phyloP scores from a whole-genome alignment of 495 filamentous ascomycete genomes.

The Letharia columbiana region DNA sequence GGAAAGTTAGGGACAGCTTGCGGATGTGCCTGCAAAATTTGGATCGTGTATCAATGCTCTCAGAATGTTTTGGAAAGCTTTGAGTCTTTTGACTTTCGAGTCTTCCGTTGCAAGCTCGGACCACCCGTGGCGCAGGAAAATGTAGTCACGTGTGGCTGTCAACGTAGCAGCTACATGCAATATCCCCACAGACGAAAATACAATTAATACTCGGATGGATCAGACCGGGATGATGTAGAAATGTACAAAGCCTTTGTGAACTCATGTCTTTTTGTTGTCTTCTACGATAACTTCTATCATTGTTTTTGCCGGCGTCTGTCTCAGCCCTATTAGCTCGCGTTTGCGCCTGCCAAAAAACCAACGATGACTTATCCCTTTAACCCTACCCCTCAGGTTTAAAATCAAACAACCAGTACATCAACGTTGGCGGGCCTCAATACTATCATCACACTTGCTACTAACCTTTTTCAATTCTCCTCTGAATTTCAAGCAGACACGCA shows the following conservation, averaged over 20 bases:
- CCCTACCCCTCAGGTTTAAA: constrained; percentile 18
- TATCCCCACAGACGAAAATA: neutral
- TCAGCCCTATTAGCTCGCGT: constrained; percentile 14
- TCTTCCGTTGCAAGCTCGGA: neutral
- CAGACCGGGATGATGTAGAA: neutral
- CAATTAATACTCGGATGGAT: neutral
- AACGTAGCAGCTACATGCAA: neutral
- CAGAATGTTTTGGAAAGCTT: neutral
- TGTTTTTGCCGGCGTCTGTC: neutral
- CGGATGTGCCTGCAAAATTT: neutral
- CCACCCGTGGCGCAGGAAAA: neutral
- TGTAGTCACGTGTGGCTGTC: neutral
- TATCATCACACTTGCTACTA: neutral
- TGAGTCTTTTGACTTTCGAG: neutral
- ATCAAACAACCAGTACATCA: constrained; percentile 5
- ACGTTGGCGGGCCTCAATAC: neutral
- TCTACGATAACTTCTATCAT: too few relatives aligned
- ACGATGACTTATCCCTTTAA: constrained; percentile 15
- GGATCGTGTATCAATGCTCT: neutral
- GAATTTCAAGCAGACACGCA: neutral
- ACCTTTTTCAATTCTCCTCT: neutral
- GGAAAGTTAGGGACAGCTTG: neutral
- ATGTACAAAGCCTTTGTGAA: neutral
- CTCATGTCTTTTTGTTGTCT: too few relatives aligned
- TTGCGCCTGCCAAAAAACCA: constrained; percentile 14